A percentile compares a stretch with the other conserved stretches of the same genome.
Conservation (phyloP, 768 basidiomycete species). For the Russula sp. region DNA sequence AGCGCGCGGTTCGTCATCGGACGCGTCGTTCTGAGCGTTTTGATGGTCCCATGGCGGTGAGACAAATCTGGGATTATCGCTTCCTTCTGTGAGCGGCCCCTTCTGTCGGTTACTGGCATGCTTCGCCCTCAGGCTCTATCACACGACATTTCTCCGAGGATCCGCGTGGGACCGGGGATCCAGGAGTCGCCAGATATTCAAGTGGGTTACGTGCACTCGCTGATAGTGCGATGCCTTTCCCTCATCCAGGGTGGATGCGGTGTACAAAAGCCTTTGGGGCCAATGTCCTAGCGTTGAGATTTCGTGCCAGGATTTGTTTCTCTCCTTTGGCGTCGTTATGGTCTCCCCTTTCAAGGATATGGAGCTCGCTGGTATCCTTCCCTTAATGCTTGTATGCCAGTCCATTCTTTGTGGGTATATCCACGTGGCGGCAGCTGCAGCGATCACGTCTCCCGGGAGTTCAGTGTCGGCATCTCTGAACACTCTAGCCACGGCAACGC, state of each 20-base stretch:
- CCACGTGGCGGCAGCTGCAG: conserved; percentile 1
- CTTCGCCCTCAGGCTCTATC: not conserved
- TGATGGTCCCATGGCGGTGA: not conserved
- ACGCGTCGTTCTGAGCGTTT: not conserved
- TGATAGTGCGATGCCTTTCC: not conserved
- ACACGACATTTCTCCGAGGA: not conserved
- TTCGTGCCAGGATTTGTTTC: not conserved
- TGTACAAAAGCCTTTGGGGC: not conserved
- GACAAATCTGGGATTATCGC: not conserved
- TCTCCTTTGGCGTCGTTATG: not conserved
- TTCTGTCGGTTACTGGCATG: not conserved
- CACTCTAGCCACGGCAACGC: not conserved
- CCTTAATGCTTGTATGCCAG: not conserved
- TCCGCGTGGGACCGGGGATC: not conserved
- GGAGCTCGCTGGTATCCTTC: not conserved
- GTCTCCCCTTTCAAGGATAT: not conserved
- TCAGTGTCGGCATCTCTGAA: not conserved
- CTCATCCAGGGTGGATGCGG: not conserved
- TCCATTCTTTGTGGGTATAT: not conserved
- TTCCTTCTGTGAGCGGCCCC: not conserved
- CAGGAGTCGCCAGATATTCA: not conserved
- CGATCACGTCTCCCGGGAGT: not conserved
- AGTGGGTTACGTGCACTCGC: conserved; percentile 4
- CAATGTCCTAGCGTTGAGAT: not conserved
- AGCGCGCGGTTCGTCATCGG: not conserved